These are phyloP conservation scores for Mediolabrus comicus DNA, from an alignment of 108 stramenopile species.

Conservation along the genomic window DNA sequence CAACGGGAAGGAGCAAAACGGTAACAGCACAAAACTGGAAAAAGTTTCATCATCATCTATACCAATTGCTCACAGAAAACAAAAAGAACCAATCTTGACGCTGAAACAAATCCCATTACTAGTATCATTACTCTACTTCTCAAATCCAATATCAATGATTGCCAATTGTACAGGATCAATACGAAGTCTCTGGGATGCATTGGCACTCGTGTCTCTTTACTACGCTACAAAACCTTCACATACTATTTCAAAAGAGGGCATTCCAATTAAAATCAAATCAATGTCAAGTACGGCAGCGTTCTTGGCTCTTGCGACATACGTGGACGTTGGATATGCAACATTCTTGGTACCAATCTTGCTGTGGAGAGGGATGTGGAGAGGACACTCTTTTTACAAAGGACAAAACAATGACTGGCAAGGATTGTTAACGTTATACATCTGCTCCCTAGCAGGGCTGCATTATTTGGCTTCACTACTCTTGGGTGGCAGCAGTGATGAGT, in stretches of 20 bases:
- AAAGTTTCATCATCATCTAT: background rate
- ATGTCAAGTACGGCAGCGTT: slow-evolving; percentile 33
- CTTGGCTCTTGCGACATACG: slow-evolving; percentile 60
- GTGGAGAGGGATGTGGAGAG: slow-evolving; percentile 21
- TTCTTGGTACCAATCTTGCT: slow-evolving; percentile 51
- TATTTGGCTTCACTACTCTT: slow-evolving; percentile 31
- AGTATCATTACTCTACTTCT: slow-evolving; percentile 47
- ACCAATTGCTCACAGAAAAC: background rate
- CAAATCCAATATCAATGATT: slow-evolving; percentile 59
- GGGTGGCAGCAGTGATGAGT: slow-evolving; percentile 13
- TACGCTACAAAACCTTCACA: slow-evolving; percentile 18
- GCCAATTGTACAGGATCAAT: slow-evolving; percentile 38
- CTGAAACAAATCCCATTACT: slow-evolving; percentile 46
- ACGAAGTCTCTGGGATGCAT: slow-evolving; percentile 49
- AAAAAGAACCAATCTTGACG: slow-evolving; percentile 22
- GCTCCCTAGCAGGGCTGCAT: slow-evolving; percentile 24
- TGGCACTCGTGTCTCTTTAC: slow-evolving; percentile 42
- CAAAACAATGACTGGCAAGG: slow-evolving; percentile 24
- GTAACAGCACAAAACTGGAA: background rate
- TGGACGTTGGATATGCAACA: slow-evolving; percentile 46
- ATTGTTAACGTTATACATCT: slow-evolving; percentile 26
- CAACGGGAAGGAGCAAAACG: background rate
- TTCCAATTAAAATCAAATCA: slow-evolving; percentile 12
- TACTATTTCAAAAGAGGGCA: slow-evolving; percentile 3
- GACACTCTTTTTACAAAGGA: slow-evolving; percentile 1